Evolutionary conservation across 2,329 filamentous ascomycete species (phyloP), one percentile per base, ranked within the genome.

Genomic region (Sporothrix schenckii): DNA sequence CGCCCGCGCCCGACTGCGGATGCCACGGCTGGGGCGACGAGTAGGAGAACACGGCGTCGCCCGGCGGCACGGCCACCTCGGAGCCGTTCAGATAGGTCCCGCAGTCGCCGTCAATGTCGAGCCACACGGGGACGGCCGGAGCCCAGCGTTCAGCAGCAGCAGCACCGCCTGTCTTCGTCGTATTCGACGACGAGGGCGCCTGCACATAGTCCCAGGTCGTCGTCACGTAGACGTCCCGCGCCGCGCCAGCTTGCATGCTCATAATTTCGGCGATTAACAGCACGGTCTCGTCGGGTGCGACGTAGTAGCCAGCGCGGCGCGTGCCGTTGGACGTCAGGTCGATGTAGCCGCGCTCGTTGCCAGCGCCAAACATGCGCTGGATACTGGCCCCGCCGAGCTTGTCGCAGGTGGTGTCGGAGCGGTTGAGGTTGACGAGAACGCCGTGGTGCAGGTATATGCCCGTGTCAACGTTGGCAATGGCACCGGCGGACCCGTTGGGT

Each of bases 381-480:
- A 50, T 16, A 24, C 4, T n/a, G 34, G n/a, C 24, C 53, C 66
- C 66, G 34, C 41, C 24, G 41, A 16, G 24, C 13, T 0, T 30
- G 19, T 2, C 61, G 14, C 72, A 75, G 44, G 71, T 73, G 0
- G 74, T 69, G 14, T 78, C 76, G 3, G 70, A 70, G 0, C 74
- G 73, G 19, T 69, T 63, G 53, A 75, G 70, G 50, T 70, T 75
- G 19, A 67, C 21, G 7, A 76, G 24, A 1, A 74, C 70, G 16
- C 72, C 68, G 66, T 77, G 75, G 72, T 79, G 78, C 4, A 80
- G 74, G 74, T 75, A 78, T 47, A 78, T 73, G 65, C 76, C 75
- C 2, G 73, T 78, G 72, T 78, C 74, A 61, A 74, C 73, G 71
- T 79, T 78, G 44, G 78, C 79, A 11, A 68, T 61, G 14, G 74